A percentile compares a stretch with the other conserved stretches of the same genome.
Evolutionary conservation across 345 rosid species (phyloP).

Genomic region (Lepidium sativum): DNA sequence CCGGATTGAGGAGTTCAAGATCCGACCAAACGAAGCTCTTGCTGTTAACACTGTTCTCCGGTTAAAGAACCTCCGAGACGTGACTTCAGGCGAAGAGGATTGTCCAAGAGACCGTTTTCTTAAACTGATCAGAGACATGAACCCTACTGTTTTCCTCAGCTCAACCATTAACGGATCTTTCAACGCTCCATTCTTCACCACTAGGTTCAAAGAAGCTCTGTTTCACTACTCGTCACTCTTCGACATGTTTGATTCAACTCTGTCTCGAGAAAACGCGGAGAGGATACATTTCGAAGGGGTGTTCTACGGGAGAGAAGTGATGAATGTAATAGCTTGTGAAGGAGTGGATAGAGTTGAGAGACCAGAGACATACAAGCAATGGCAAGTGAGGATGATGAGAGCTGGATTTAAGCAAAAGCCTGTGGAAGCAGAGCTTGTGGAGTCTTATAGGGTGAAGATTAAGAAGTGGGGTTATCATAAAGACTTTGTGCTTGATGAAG

Average conservation of each 20-base stretch:
- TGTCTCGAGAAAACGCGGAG: conserved; percentile 36
- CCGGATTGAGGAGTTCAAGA: conserved; percentile 54
- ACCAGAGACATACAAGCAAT: conserved; percentile 78
- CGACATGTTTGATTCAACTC: conserved; percentile 50
- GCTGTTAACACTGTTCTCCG: conserved; percentile 49
- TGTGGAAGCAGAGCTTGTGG: conserved; percentile 38
- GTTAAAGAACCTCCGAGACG: conserved; percentile 49
- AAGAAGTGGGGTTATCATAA: conserved; percentile 48
- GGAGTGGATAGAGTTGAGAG: conserved; percentile 67
- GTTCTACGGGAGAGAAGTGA: conserved; percentile 49
- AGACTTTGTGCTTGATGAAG: conserved; percentile 60
- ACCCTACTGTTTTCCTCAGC: conserved; percentile 50
- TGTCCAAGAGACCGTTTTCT: conserved; percentile 56
- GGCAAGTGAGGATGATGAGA: conserved; percentile 53
- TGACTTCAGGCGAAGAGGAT: conserved; percentile 41
- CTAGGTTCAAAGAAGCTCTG: conserved; percentile 70
- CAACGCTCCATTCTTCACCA: conserved; percentile 67
- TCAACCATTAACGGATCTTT: conserved; percentile 47
- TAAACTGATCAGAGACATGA: conserved; percentile 47
- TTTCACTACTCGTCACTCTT: conserved; percentile 61
- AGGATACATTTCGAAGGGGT: conserved; percentile 57
- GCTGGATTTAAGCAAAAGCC: conserved; percentile 61
- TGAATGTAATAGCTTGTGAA: conserved; percentile 77
- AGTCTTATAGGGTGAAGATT: conserved; percentile 26
- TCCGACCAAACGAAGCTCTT: conserved; percentile 43